Percentiles rank a stretch among this genome's conserved stretches.
These are phyloP conservation scores for Dioszegia crocea DNA, from an alignment of 768 basidiomycete species.

Conservation along the genomic window DNA sequence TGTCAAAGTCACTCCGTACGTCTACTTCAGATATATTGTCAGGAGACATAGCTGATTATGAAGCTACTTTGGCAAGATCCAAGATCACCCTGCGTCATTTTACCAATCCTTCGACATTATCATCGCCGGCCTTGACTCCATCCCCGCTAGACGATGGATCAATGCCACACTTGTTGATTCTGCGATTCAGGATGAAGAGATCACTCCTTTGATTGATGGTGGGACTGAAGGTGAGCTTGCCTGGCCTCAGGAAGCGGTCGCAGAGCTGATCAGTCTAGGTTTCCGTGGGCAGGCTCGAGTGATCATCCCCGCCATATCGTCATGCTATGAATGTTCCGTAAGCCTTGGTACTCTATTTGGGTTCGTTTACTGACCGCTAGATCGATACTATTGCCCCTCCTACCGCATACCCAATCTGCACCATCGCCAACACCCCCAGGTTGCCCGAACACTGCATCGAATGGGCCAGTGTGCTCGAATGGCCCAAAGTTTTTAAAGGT, in stretches of 20 bases:
- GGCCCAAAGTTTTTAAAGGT: constrained; percentile 93
- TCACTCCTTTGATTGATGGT: constrained; percentile 96
- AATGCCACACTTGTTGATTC: constrained; percentile 88
- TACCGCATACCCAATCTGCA: constrained; percentile 95
- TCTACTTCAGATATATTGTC: constrained; percentile 13
- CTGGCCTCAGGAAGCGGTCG: too few relatives aligned
- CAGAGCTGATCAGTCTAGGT: constrained; percentile 55
- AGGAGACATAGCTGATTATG: neutral
- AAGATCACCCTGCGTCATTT: constrained; percentile 91
- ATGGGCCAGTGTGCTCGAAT: constrained; percentile 98
- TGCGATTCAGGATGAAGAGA: constrained; percentile 78
- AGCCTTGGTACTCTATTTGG: constrained; percentile 6
- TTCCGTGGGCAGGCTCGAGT: constrained; percentile 98
- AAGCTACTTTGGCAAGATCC: constrained; percentile 95
- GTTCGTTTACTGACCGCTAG: constrained; percentile 14
- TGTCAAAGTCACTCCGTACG: constrained; percentile 93
- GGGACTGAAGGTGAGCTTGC: constrained; percentile 88
- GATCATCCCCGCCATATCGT: constrained; percentile 88
- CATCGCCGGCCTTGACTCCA: constrained; percentile 94
- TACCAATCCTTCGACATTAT: constrained; percentile 96
- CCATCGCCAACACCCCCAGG: constrained; percentile 96
- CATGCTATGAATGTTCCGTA: constrained; percentile 92
- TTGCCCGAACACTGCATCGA: constrained; percentile 98
- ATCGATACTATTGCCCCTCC: constrained; percentile 97
- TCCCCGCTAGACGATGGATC: constrained; percentile 97